These are phyloP conservation scores for Albizia julibrissin DNA, from an alignment of 306 rosid species.

Conservation along the genomic window DNA sequence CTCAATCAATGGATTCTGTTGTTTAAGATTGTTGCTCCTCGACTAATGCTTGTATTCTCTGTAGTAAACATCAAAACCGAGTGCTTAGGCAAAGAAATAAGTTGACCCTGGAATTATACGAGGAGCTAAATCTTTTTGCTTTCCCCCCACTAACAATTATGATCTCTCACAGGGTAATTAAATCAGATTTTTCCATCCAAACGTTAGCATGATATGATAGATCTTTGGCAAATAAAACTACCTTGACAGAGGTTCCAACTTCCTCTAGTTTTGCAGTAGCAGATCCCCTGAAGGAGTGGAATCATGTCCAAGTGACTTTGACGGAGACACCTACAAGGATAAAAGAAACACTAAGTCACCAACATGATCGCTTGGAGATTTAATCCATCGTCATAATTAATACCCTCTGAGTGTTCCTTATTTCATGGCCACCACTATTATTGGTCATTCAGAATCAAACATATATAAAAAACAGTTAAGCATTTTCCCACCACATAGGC, in stretches of 20 bases:
- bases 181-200: conserved; percentile 14
- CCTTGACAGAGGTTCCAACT: conserved; percentile 91
- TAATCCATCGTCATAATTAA: conserved; percentile 7
- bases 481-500: neutral
- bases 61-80: conserved; percentile 37
- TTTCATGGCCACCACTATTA: neutral
- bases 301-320: conserved; percentile 61
- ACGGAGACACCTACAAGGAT: conserved; percentile 58
- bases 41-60: conserved; percentile 76
- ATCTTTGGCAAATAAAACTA: conserved; percentile 33
- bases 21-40: conserved; percentile 65
- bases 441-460: conserved; percentile 16
- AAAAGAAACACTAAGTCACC: conserved; percentile 13
- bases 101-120: neutral
- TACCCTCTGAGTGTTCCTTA: neutral
- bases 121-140: neutral
- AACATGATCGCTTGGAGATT: conserved; percentile 10
- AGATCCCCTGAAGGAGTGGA: conserved; percentile 52
- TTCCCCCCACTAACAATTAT: neutral
- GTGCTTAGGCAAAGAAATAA: conserved; percentile 34
- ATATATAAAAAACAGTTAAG: neutral
- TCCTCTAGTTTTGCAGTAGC: conserved; percentile 83
- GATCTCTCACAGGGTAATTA: neutral
- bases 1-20: conserved; percentile 53
- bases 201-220: neutral